Evolutionary conservation across 208 protist species (phyloP).

Genomic region (Vickermania spadyakhi): DNA sequence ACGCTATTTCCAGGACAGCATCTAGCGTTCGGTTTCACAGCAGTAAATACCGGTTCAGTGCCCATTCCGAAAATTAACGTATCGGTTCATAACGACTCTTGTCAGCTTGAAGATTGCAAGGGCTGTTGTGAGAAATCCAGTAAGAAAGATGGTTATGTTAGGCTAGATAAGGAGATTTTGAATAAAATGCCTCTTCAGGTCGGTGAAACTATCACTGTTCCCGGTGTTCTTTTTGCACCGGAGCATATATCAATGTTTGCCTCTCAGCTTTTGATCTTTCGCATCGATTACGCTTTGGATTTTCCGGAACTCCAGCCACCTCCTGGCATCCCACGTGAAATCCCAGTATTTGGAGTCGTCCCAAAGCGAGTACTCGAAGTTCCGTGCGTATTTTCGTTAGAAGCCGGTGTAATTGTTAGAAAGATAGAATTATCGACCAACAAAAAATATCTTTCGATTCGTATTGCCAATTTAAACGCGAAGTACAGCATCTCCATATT

Average conservation of each 20-base stretch:
- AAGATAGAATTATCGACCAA: slow-evolving; percentile 52
- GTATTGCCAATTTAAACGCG: slow-evolving; percentile 54
- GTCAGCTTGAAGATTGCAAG: slow-evolving; percentile 71
- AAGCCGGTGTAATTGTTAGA: slow-evolving; percentile 47
- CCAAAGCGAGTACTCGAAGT: slow-evolving; percentile 76
- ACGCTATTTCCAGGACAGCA: slow-evolving; percentile 77
- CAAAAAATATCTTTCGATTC: slow-evolving; percentile 60
- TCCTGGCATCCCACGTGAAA: slow-evolving; percentile 48
- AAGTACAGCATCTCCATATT: slow-evolving; percentile 72
- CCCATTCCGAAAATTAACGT: slow-evolving; percentile 51
- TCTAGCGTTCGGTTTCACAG: slow-evolving; percentile 48
- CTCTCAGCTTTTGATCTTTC: slow-evolving; percentile 67
- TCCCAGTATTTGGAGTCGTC: slow-evolving; percentile 84
- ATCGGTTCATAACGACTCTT: slow-evolving; percentile 72
- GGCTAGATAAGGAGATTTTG: slow-evolving; percentile 46
- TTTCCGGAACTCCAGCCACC: slow-evolving; percentile 51
- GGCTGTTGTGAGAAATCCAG: slow-evolving; percentile 70
- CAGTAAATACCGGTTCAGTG: slow-evolving; percentile 65
- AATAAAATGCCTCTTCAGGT: slow-evolving; percentile 33
- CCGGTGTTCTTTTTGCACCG: slow-evolving; percentile 45
- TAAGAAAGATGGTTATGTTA: slow-evolving; percentile 25
- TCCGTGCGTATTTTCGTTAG: slow-evolving; percentile 70
- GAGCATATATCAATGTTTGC: slow-evolving; percentile 28
- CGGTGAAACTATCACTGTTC: slow-evolving; percentile 50
- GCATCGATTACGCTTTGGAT: slow-evolving; percentile 54